Base-by-base conservation (phyloP, 208 protist genomes). In the Leishmania aethiopica region DNA sequence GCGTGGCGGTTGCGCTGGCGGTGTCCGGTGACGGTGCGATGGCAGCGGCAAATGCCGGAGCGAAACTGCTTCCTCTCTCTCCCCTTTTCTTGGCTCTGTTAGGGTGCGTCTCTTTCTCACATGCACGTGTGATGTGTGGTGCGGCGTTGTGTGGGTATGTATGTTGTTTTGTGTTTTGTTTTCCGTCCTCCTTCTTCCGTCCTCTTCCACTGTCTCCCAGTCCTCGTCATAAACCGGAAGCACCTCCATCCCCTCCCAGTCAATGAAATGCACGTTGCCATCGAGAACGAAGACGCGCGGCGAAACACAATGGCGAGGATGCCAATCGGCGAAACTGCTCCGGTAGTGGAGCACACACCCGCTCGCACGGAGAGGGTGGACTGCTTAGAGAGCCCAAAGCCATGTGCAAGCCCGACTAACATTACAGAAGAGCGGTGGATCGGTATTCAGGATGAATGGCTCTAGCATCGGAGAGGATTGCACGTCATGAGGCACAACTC, bases 91-190 rank as follows among this genome's bases (percentile, higher is more conserved):
- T 8, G 32, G 35, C 4, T 55, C 19, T 59, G 35, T 45, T 32
- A 1, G 3, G 47, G 74, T 51, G 53, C 32, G 42, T 76, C 0
- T 76, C 28, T 69, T 3, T 22, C 32, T 17, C 11, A 40, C 32
- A 32, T 40, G 62, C 32, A 22, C 32, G 8, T 69, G 32, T 32
- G 62, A 22, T 74, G 69, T 74, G 40, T 74, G 69, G 55, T 69
- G 53, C 71, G 78, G 75, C 53, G 57, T 25, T 79, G 49, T 79
- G 53, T 67, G 47, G 53, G 22, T 75, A 32, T 78, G 22, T 59
- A 35, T 47, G 42, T 72, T n/a, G 53, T 2, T 15, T 40, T 45
- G 8, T 79, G 3, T 42, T 45, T 5, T 60, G 37, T 47, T 55
- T 37, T 32, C 35, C 45, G 8, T 32, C 0, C 25, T 47, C 37